Conservation (phyloP, 2,329 filamentous ascomycete genomes). For the Ophiocordyceps camponoti-floridani region DNA sequence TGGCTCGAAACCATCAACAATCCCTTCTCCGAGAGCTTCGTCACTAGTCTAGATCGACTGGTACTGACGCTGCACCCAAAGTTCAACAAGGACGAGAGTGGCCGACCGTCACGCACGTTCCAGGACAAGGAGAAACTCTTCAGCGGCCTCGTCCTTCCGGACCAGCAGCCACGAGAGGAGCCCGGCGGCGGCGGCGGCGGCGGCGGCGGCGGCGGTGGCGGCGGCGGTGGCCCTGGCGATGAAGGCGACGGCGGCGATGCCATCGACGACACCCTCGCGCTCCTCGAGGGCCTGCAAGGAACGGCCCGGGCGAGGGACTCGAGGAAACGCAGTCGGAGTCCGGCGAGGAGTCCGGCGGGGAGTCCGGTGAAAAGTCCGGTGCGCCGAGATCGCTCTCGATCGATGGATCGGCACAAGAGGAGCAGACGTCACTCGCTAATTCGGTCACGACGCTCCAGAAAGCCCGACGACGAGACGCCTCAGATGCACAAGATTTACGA, state of each 20-base stretch:
- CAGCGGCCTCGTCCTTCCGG: slow-evolving; percentile 72
- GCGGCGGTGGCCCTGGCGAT: too few species aligned
- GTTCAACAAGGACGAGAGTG: slow-evolving; percentile 41
- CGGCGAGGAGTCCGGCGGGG: slow-evolving; percentile 6
- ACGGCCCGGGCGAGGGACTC: slow-evolving; percentile 35
- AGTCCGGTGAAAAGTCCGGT: slow-evolving; percentile 12
- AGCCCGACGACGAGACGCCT: slow-evolving; percentile 64
- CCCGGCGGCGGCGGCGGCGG: too few species aligned
- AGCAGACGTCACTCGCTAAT: slow-evolving; percentile 18
- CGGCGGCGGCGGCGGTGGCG: too few species aligned
- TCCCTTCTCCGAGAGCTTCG: slow-evolving; percentile 67
- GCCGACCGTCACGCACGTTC: slow-evolving; percentile 22
- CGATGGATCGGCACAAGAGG: slow-evolving; percentile 20
- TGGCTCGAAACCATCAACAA: slow-evolving; percentile 61
- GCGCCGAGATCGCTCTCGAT: slow-evolving; percentile 21
- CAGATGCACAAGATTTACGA: slow-evolving; percentile 77
- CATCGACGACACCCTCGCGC: slow-evolving; percentile 82
- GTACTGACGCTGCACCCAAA: slow-evolving; percentile 83
- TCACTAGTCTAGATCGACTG: slow-evolving; percentile 81
- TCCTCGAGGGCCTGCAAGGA: slow-evolving; percentile 70
- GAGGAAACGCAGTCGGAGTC: slow-evolving; percentile 43
- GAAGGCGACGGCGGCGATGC: slow-evolving; percentile 33
- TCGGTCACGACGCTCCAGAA: slow-evolving; percentile 22
- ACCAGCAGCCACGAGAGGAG: slow-evolving; percentile 49
- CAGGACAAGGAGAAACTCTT: slow-evolving; percentile 78